Percentiles rank a stretch among this genome's conserved stretches.
These are phyloP conservation scores for Myxozyma udenii DNA, from an alignment of 805 yeast species.

Conservation along the genomic window DNA sequence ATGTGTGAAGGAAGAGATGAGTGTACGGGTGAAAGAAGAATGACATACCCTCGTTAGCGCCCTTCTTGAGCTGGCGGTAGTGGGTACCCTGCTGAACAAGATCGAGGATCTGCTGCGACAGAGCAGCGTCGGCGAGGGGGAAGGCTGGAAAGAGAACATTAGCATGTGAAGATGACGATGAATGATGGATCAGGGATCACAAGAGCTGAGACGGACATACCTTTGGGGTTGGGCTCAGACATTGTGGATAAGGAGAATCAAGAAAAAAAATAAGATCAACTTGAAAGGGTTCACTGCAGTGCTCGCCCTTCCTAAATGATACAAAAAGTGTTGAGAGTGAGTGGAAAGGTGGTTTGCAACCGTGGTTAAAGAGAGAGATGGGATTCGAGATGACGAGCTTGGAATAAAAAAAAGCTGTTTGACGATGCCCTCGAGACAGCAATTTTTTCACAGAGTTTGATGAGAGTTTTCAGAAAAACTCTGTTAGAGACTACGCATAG, in stretches of 20 bases:
- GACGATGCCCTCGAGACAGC: too few species aligned
- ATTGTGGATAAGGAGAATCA: slow-evolving; percentile 39
- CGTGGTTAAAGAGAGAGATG: not conserved
- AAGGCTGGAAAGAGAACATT: slow-evolving; percentile 63
- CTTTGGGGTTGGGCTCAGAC: slow-evolving; percentile 93
- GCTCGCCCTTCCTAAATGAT: slow-evolving; percentile 40
- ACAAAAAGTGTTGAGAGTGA: not conserved
- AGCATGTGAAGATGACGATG: not conserved
- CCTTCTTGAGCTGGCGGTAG: slow-evolving; percentile 97
- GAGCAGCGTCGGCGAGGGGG: slow-evolving; percentile 95
- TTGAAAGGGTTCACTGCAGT: slow-evolving; percentile 39
- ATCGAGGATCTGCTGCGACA: slow-evolving; percentile 94
- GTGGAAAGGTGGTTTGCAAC: not conserved
- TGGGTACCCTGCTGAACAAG: slow-evolving; percentile 97
- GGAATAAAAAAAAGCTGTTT: not conserved
- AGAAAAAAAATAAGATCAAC: slow-evolving; percentile 1
- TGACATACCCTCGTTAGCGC: slow-evolving; percentile 97
- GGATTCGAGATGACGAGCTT: not conserved
- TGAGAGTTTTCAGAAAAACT: too few species aligned
- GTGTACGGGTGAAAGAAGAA: not conserved
- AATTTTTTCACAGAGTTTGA: too few species aligned
- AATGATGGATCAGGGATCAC: not conserved
- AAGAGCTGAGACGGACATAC: slow-evolving; percentile 3
- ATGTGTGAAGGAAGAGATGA: slow-evolving; percentile 5
- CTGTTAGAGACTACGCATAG: too few species aligned